These are phyloP conservation scores for Bassia scoparia DNA, from an alignment of 148 eudicot species.

Conservation along the genomic window DNA sequence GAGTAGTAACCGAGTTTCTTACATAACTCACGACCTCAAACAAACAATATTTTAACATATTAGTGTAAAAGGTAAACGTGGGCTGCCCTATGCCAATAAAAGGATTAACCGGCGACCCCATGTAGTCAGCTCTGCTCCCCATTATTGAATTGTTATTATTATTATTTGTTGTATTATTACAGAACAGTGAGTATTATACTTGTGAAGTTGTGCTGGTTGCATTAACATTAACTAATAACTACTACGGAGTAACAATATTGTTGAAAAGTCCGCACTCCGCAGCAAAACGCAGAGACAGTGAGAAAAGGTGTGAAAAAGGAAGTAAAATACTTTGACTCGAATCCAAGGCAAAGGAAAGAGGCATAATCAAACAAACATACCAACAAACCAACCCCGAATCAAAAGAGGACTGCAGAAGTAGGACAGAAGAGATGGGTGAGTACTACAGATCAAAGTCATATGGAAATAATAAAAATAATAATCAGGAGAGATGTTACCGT, in stretches of 20 bases:
- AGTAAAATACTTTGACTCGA: background rate
- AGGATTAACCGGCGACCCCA: background rate
- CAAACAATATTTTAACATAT: too few relatives aligned
- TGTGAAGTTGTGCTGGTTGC: too few relatives aligned
- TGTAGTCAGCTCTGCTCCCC: background rate
- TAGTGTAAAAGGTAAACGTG: background rate
- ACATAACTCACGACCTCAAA: too few relatives aligned
- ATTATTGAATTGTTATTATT: too few relatives aligned
- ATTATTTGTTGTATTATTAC: too few relatives aligned
- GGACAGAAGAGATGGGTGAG: conserved; percentile 37
- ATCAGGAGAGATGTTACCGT: conserved; percentile 66
- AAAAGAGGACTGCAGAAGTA: too few relatives aligned
- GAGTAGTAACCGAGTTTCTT: too few relatives aligned
- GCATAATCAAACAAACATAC: background rate
- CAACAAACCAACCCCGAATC: background rate
- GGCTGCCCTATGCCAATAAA: background rate
- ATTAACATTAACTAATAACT: too few relatives aligned
- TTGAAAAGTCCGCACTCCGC: conserved; percentile 16
- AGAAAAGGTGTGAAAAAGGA: background rate
- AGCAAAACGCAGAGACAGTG: background rate
- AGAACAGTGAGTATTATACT: too few relatives aligned
- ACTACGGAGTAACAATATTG: too few relatives aligned
- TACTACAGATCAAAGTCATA: conserved; percentile 55
- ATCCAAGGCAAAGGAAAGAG: conserved; percentile 6
- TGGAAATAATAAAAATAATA: too few relatives aligned